Conservation (phyloP, 2,329 filamentous ascomycete species). For the Penicillium sp. region DNA sequence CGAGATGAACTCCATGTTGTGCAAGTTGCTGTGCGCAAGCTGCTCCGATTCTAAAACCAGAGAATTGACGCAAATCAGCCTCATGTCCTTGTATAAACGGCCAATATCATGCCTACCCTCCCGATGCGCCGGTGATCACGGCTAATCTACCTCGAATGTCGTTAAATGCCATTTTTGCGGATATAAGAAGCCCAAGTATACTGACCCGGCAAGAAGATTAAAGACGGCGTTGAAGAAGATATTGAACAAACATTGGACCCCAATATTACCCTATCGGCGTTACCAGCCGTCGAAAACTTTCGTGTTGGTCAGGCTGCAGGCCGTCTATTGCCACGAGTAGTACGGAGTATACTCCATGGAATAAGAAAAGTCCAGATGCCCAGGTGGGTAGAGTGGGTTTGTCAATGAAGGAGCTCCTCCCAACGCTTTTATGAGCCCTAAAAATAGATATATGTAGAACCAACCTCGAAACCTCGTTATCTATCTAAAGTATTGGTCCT, state of each 20-base stretch:
- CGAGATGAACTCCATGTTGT: slow-evolving; percentile 45
- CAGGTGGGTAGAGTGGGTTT: background rate
- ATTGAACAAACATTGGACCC: background rate
- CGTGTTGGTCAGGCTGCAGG: background rate
- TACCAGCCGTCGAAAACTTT: background rate
- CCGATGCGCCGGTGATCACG: slow-evolving; percentile 54
- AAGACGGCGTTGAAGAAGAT: background rate
- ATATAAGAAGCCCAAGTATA: background rate
- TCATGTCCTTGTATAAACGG: background rate
- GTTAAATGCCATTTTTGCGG: slow-evolving; percentile 27
- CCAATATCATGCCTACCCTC: slow-evolving; percentile 40
- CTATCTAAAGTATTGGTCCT: background rate
- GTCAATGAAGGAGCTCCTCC: background rate
- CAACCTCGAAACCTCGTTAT: background rate
- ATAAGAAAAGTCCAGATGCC: background rate
- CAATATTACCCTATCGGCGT: background rate
- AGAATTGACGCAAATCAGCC: background rate
- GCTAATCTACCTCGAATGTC: slow-evolving; percentile 48
- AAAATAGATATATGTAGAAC: background rate
- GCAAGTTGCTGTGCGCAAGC: slow-evolving; percentile 51
- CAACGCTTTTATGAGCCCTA: background rate
- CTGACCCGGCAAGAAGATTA: background rate
- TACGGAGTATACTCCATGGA: background rate
- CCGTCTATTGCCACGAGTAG: background rate
- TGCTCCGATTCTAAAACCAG: slow-evolving; percentile 46